Evolutionary conservation across 306 rosid species (phyloP), one percentile per base, ranked within the genome.

Genomic region (Ceratonia siliqua): DNA sequence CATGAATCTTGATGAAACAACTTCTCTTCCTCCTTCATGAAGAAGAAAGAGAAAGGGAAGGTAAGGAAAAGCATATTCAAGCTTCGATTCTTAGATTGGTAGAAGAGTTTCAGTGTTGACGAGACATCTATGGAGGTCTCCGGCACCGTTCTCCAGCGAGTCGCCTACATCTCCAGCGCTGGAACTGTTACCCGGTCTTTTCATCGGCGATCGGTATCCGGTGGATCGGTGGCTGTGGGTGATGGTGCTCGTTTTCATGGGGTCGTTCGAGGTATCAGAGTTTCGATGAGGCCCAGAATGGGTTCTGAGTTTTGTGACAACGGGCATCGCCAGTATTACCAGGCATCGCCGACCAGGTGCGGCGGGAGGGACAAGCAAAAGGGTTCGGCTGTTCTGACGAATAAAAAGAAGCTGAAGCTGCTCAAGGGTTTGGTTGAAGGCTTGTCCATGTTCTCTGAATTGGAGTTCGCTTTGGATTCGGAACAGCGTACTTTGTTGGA

Each of bases 381-480:
- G 85, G 86, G 66, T 49, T n/a, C 70, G 8, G 67, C 54, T 67
- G 64, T 73, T 28, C 14, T 83, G 2, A 63, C 83, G 24, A 53
- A 76, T 6, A 87, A 87, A 82, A 89, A 87, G 79, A 88, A 85
- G 81, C 7, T 91, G 82, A 91, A 87, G 77, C 33, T 87, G 73
- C 75, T 94, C 9, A 82, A 83, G 79, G 89, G 81, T 4, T 78
- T 93, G 8, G 28, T 85, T 24, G 62, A 82, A 56, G 75, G 75
- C 67, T 65, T 72, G 27, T 55, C 84, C 1, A 22, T 73, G 62
- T 74, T 79, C 33, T 56, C 88, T 76, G 78, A 80, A 53, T 78
- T 82, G 25, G 86, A 85, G 35, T 59, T 82, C 32, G 59, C 74
- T 13, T 56, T 68, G 22, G 89, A 77, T 70, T 5, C 84, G 3